Percentiles rank a stretch among this genome's conserved stretches.
Evolutionary conservation across 495 filamentous ascomycete genomes (phyloP).

Genomic region (Aspergillus funiculosus): DNA sequence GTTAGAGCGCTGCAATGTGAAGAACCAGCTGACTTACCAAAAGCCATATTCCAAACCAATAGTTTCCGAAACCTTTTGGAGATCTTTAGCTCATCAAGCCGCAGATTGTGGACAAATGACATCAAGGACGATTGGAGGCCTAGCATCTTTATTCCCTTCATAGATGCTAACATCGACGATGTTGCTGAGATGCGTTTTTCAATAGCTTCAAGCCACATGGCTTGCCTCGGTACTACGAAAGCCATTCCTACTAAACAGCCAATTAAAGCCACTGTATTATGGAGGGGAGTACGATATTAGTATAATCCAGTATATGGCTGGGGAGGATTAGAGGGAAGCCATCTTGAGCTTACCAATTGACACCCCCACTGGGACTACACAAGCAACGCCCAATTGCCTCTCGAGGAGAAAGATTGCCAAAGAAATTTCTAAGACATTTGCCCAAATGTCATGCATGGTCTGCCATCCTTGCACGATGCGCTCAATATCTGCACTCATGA

Average conservation of each 20-base stretch:
- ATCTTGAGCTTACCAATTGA: conserved; percentile 33
- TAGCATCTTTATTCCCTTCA: conserved; percentile 59
- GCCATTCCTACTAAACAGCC: conserved; percentile 31
- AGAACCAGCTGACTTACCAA: conserved; percentile 26
- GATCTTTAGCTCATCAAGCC: conserved; percentile 52
- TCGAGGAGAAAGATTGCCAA: conserved; percentile 56
- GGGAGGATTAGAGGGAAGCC: too few relatives aligned
- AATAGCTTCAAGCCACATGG: conserved; percentile 49
- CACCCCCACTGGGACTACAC: conserved; percentile 49
- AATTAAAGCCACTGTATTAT: conserved; percentile 28
- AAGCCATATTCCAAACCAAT: conserved; percentile 49
- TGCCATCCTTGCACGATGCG: conserved; percentile 45
- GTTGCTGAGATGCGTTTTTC: conserved; percentile 48
- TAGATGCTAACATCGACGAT: conserved; percentile 43
- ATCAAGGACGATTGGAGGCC: conserved; percentile 42
- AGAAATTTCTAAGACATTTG: conserved; percentile 51
- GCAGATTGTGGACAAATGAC: conserved; percentile 43
- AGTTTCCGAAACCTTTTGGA: conserved; percentile 52
- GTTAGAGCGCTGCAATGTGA: not conserved
- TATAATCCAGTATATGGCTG: conserved; percentile 16
- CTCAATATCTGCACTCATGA: conserved; percentile 62
- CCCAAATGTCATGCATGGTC: conserved; percentile 56
- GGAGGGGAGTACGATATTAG: not conserved
- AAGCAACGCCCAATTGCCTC: conserved; percentile 48
- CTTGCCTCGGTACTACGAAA: conserved; percentile 25